Evolutionary conservation across 306 rosid species (phyloP).

Genomic region (Argentina anserina): DNA sequence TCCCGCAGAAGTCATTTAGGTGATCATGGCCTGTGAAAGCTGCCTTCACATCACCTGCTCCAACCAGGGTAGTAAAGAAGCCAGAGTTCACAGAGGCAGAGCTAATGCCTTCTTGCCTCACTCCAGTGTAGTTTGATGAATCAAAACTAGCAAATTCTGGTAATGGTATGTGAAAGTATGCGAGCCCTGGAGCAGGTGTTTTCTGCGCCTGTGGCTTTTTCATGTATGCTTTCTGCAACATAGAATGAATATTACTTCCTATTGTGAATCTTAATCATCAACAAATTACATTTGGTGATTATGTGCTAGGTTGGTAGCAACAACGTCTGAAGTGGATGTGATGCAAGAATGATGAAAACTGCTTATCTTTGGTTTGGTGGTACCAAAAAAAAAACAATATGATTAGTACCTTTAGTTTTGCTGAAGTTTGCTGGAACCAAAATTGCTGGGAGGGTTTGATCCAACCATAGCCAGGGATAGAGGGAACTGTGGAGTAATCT

Average conservation of each 20-base stretch:
- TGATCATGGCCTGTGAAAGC: conserved; percentile 89
- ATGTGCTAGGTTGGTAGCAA: not conserved
- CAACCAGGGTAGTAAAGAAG: conserved; percentile 80
- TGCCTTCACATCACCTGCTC: conserved; percentile 88
- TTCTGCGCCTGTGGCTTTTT: conserved; percentile 56
- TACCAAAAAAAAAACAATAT: conserved; percentile 13
- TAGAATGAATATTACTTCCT: conserved; percentile 3
- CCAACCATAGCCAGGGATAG: conserved; percentile 77
- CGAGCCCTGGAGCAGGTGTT: conserved; percentile 74
- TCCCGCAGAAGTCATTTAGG: conserved; percentile 85
- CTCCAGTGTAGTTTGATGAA: conserved; percentile 69
- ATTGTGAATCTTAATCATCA: not conserved
- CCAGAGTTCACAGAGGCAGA: conserved; percentile 92
- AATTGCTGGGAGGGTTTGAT: conserved; percentile 88
- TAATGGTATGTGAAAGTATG: conserved; percentile 86
- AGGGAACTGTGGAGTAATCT: conserved; percentile 67
- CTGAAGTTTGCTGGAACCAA: conserved; percentile 75
- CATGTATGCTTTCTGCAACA: conserved; percentile 58
- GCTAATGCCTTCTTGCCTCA: conserved; percentile 63
- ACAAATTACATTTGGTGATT: not conserved
- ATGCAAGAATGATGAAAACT: not conserved
- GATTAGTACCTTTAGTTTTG: conserved; percentile 54
- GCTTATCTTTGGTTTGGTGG: too few species aligned
- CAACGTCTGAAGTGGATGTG: not conserved
- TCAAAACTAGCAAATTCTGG: conserved; percentile 73